Percentiles rank a stretch among this genome's conserved stretches.
phyloP scores from a whole-genome alignment of 306 rosid genomes.

The Astragalus membranaceus region DNA sequence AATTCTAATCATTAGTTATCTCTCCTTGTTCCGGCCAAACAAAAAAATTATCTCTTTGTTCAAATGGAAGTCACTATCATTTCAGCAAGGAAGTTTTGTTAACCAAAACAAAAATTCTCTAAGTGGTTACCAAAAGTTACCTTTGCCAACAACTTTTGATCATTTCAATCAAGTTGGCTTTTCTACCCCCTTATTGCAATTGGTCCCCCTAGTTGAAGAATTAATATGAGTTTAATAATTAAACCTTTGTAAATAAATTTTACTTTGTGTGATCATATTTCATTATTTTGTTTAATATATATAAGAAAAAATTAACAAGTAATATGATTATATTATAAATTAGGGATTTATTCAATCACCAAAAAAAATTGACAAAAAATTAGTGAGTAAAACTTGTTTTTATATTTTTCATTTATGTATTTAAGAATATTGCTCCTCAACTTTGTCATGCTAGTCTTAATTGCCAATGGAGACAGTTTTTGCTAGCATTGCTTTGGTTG shows the following conservation, averaged over 20 bases:
- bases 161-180: constrained; percentile 18
- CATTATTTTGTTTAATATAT: no score
- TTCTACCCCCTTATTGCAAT: constrained; percentile 1
- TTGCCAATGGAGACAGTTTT: constrained; percentile 17
- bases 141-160: constrained; percentile 17
- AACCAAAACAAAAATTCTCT: background rate
- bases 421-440: background rate
- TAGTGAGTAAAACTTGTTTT: no score
- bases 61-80: constrained; percentile 1
- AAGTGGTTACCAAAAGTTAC: constrained; percentile 19
- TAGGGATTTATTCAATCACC: no score
- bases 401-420: no score
- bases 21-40: no score
- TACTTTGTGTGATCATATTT: no score
- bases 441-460: constrained; percentile 45
- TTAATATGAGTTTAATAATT: no score
- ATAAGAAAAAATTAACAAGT: no score
- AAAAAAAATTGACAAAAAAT: no score
- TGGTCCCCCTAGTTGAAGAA: constrained; percentile 15
- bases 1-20: background rate
- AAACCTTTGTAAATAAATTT: no score
- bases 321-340: no score
- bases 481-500: background rate
- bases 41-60: background rate
- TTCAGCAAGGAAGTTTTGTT: background rate